phyloP scores from a whole-genome alignment of 2,329 filamentous ascomycete genomes.

The Hypoxylon sp. region DNA sequence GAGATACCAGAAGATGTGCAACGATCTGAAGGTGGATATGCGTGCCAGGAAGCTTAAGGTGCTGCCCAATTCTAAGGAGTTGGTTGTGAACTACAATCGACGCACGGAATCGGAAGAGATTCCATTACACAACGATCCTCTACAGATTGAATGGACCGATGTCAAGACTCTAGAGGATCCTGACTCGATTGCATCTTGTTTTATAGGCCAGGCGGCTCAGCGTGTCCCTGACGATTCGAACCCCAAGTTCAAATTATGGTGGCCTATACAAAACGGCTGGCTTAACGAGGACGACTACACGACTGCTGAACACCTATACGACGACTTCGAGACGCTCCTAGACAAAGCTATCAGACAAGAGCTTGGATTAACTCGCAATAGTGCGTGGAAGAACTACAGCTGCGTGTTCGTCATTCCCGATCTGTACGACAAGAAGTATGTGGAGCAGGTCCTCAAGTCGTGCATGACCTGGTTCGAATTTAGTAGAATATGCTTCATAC shows the following conservation, averaged over 20 bases:
- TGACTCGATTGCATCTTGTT: conserved; percentile 72
- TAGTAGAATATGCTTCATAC: conserved; percentile 90
- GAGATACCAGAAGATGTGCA: conserved; percentile 84
- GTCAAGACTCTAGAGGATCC: conserved; percentile 76
- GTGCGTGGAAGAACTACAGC: conserved; percentile 90
- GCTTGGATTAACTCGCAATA: conserved; percentile 81
- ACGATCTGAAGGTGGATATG: conserved; percentile 91
- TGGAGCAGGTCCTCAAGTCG: conserved; percentile 86
- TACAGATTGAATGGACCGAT: conserved; percentile 97
- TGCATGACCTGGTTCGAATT: conserved; percentile 93
- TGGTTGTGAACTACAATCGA: conserved; percentile 94
- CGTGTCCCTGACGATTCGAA: conserved; percentile 90
- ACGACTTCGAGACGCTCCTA: conserved; percentile 89
- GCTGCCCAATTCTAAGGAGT: conserved; percentile 95
- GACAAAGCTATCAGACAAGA: conserved; percentile 91
- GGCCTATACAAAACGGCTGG: conserved; percentile 89
- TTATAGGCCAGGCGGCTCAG: conserved; percentile 85
- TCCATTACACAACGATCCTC: conserved; percentile 92
- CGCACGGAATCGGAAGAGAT: conserved; percentile 88
- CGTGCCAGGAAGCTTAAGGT: conserved; percentile 94
- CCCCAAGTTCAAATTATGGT: conserved; percentile 92
- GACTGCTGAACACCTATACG: conserved; percentile 82
- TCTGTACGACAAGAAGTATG: conserved; percentile 94
- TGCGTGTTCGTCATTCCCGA: conserved; percentile 98
- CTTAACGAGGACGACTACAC: conserved; percentile 92